Evolutionary conservation across 1,284 basidiomycete species (phyloP).

Genomic region (Gymnopus androsaceus): DNA sequence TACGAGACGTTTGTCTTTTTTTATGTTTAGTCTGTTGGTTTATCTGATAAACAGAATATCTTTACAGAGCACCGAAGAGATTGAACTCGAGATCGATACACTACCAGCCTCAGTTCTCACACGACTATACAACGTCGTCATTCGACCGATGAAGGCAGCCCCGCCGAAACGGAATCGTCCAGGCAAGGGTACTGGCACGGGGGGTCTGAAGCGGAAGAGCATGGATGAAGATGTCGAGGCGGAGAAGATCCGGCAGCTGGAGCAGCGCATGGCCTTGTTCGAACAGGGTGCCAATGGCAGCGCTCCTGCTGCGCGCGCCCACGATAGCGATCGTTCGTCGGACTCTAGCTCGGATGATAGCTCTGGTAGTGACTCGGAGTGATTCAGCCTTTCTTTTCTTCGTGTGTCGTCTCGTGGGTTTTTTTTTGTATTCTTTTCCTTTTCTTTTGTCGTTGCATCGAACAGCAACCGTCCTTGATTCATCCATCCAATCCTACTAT

Average conservation of each 20-base stretch:
- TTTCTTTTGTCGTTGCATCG: background rate
- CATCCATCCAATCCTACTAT: background rate
- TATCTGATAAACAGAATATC: slow-evolving; percentile 17
- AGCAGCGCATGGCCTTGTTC: slow-evolving; percentile 79
- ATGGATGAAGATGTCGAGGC: slow-evolving; percentile 90
- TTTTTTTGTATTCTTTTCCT: slow-evolving; percentile 3
- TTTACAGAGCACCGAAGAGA: slow-evolving; percentile 86
- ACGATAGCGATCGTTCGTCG: slow-evolving; percentile 73
- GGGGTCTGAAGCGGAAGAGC: slow-evolving; percentile 86
- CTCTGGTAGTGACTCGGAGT: slow-evolving; percentile 83
- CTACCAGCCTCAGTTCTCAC: slow-evolving; percentile 83
- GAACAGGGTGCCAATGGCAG: slow-evolving; percentile 52
- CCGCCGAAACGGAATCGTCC: slow-evolving; percentile 64
- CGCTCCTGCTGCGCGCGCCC: slow-evolving; percentile 38
- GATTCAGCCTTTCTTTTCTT: slow-evolving; percentile 29
- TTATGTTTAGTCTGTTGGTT: slow-evolving; percentile 11
- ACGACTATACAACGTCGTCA: slow-evolving; percentile 92
- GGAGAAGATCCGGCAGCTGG: slow-evolving; percentile 86
- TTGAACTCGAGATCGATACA: slow-evolving; percentile 93
- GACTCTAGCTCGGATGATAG: slow-evolving; percentile 77
- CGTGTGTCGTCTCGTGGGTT: no score
- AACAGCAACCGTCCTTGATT: background rate
- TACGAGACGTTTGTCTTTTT: slow-evolving; percentile 75
- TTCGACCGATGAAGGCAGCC: slow-evolving; percentile 67
- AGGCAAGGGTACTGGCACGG: slow-evolving; percentile 79